Evolutionary conservation across 768 basidiomycete genomes (phyloP), one percentile per base, ranked within the genome.

Genomic region (Russula dissimulans): DNA sequence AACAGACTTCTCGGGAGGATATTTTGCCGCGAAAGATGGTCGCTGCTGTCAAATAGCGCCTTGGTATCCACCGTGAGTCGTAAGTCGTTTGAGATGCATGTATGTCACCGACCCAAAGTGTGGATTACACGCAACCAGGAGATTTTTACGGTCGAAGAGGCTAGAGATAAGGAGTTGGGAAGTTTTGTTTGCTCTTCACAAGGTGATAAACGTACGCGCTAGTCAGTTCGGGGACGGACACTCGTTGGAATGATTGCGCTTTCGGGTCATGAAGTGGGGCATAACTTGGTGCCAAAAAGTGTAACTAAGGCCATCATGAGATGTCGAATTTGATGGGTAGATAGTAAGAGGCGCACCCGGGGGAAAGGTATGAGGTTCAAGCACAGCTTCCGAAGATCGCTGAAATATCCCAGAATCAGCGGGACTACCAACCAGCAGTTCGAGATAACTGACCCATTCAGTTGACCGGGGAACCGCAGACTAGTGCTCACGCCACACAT

Each of bases 341-440:
- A 42, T 43, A 32, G 5, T 6, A 15, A 48, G 26, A 15, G 11
- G 10, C 82, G 54, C 72, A 89, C 88, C 61, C 94, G 92, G 66
- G 95, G 95, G 81, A 98, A 99, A 0, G 95, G 95, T 62, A 98
- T 79, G 54, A 97, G 80, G 73, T 98, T 98, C 82, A 95, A 86
- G 50, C 83, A 90, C 47, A 98, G 81, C 71, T 95, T 95, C 57
- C 92, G 83, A 39, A 95, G 76, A 68, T 95, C 92, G 47, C 88
- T 90, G 62, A 18, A 45, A 62, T 42, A 36, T n/a, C 15, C 57
- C 22, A 12, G n/a, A 18, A 49, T 57, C 17, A 54, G 56, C 11
- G 8, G 29, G 8, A 26, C 17, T 14, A 7, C 34, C 50, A 41
- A 14, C 18, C 4, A 6, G 34, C 34, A 36, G 34, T 36, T 43